These are phyloP conservation scores for Kodamaea neixiangensis DNA, from an alignment of 805 yeast genomes.

Conservation along the genomic window DNA sequence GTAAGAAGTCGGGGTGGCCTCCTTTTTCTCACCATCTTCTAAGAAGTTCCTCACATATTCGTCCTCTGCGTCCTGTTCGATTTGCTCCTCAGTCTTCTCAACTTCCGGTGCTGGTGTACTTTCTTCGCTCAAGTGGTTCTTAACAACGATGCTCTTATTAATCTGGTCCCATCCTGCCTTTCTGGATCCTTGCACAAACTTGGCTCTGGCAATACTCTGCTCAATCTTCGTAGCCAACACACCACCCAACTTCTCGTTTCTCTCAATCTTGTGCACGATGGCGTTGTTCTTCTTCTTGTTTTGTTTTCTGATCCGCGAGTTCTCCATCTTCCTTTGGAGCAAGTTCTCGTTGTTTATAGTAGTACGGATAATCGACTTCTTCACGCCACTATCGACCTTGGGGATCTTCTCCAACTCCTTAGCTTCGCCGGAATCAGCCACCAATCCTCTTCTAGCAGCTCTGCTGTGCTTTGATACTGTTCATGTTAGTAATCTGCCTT, in stretches of 20 bases:
- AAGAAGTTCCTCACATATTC: conserved; percentile 33
- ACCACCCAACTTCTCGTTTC: conserved; percentile 54
- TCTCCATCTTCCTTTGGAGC: conserved; percentile 55
- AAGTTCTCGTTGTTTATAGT: conserved; percentile 66
- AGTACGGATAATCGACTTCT: conserved; percentile 66
- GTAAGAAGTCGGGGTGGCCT: not conserved
- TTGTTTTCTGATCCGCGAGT: conserved; percentile 30
- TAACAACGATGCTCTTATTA: conserved; percentile 48
- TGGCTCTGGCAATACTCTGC: conserved; percentile 65
- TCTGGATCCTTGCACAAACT: conserved; percentile 59
- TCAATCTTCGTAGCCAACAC: conserved; percentile 61
- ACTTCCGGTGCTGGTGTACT: conserved; percentile 8
- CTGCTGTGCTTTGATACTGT: conserved; percentile 68
- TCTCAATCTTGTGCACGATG: conserved; percentile 42
- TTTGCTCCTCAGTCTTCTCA: conserved; percentile 23
- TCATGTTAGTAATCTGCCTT: conserved; percentile 18
- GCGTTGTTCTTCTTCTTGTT: conserved; percentile 34
- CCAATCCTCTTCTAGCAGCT: conserved; percentile 73
- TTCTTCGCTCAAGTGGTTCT: conserved; percentile 13
- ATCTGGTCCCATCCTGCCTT: conserved; percentile 75
- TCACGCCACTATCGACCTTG: conserved; percentile 57
- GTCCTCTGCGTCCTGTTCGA: conserved; percentile 38
- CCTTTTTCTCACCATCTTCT: conserved; percentile 14
- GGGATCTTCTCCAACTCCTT: conserved; percentile 54
- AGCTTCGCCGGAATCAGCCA: conserved; percentile 45